Evolutionary conservation across 2,329 filamentous ascomycete genomes (phyloP).

Genomic region (Paraconiothyrium brasiliense): DNA sequence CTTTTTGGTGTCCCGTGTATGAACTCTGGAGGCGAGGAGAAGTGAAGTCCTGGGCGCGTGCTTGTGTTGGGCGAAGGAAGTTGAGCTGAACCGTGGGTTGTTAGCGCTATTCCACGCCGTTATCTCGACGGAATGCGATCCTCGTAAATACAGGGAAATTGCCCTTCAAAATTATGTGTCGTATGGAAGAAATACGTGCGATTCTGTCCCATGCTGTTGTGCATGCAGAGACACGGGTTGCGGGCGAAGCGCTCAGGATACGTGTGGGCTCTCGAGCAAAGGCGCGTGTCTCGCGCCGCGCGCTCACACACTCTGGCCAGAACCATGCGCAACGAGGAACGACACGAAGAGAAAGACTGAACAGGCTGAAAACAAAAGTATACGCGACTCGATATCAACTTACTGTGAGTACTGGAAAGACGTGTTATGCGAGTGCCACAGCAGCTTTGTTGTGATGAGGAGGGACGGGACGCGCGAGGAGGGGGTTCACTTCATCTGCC

Average conservation of each 20-base stretch:
- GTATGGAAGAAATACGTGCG: neutral
- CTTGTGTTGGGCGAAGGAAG: neutral
- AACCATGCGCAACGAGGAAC: neutral
- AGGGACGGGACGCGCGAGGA: slow-evolving; percentile 18
- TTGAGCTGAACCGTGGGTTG: slow-evolving; percentile 11
- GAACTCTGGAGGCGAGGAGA: neutral
- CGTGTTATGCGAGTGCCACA: slow-evolving; percentile 22
- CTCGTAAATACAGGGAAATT: neutral
- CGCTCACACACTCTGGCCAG: neutral
- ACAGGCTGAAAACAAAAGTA: slow-evolving; percentile 6
- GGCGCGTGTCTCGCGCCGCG: slow-evolving; percentile 15
- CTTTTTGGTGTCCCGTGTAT: neutral
- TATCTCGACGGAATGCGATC: slow-evolving; percentile 2
- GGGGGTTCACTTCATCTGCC: slow-evolving; percentile 19
- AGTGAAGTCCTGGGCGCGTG: neutral
- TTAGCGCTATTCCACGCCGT: slow-evolving; percentile 6
- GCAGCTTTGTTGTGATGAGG: slow-evolving; percentile 23
- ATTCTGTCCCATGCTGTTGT: neutral
- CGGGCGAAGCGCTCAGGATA: slow-evolving; percentile 18
- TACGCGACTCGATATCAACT: slow-evolving; percentile 23
- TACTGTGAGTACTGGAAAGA: slow-evolving; percentile 8
- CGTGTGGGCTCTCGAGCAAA: neutral
- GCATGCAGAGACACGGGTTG: neutral
- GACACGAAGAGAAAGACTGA: neutral
- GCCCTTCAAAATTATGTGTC: neutral